These are phyloP conservation scores for Apiosordaria backusii DNA, from an alignment of 495 filamentous ascomycete species.

Conservation along the genomic window DNA sequence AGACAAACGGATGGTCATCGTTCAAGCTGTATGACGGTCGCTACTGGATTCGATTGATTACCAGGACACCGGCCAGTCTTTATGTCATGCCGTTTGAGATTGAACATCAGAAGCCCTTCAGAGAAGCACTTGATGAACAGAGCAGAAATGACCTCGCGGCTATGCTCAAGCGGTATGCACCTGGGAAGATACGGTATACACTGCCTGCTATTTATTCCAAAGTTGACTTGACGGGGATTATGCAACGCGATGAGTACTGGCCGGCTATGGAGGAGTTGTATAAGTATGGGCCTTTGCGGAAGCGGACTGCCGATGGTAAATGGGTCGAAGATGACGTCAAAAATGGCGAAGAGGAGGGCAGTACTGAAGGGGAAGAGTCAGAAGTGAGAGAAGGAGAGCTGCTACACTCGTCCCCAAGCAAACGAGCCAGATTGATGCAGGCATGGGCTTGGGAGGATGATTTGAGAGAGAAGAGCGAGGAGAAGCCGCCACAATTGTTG, in stretches of 20 bases:
- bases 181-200: constrained; percentile 51
- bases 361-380: not conserved
- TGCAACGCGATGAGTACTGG: constrained; percentile 25
- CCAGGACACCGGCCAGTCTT: constrained; percentile 36
- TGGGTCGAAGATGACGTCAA: not conserved
- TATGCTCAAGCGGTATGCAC: constrained; percentile 43
- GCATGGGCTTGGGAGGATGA: constrained; percentile 8
- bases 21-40: constrained; percentile 74
- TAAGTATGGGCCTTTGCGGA: not conserved
- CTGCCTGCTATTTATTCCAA: constrained; percentile 48
- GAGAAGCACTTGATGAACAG: constrained; percentile 32
- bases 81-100: constrained; percentile 49
- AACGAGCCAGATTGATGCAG: not conserved
- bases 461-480: not conserved
- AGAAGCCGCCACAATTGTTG: constrained; percentile 34
- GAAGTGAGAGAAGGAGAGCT: not conserved
- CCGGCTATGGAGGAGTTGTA: constrained; percentile 8
- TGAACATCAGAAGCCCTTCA: constrained; percentile 47
- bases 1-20: constrained; percentile 24
- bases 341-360: not conserved
- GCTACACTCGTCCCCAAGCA: not conserved
- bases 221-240: constrained; percentile 18
- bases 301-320: not conserved
- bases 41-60: constrained; percentile 69
- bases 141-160: constrained; percentile 26